These are phyloP conservation scores for Fusarium gaditjirri DNA, from an alignment of 2,329 filamentous ascomycete species.

Conservation along the genomic window DNA sequence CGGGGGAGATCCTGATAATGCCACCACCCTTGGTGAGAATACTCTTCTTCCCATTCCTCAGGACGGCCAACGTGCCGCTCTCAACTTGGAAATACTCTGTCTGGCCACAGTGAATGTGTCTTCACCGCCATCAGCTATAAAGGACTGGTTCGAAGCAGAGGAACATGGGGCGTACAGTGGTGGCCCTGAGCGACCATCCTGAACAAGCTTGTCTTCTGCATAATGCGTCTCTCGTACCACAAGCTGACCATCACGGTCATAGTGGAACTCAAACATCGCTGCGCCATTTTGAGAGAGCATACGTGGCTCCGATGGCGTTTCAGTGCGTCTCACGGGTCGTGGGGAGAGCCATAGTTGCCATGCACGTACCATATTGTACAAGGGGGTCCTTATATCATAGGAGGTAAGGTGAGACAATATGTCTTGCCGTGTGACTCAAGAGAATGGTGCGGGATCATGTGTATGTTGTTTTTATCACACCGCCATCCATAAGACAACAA, in stretches of 20 bases:
- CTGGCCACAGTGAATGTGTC: neutral
- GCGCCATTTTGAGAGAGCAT: neutral
- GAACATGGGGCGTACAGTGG: too few species aligned
- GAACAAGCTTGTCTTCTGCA: neutral
- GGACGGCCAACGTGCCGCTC: neutral
- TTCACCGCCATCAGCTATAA: too few species aligned
- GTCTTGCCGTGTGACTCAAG: accelerated
- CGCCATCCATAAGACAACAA: neutral
- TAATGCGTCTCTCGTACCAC: neutral
- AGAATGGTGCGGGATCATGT: accelerated
- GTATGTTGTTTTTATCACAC: neutral
- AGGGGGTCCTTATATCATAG: neutral
- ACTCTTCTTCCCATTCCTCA: neutral
- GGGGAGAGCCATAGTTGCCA: neutral
- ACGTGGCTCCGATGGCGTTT: neutral
- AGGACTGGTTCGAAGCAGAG: too few species aligned
- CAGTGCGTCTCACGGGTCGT: neutral
- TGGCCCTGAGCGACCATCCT: neutral
- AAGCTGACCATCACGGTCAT: neutral
- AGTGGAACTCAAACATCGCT: neutral
- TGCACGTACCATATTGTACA: neutral
- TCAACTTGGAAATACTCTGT: neutral
- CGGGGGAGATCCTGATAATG: neutral
- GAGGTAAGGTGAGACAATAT: neutral
- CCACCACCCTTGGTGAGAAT: neutral